Conservation (phyloP, 768 basidiomycete genomes). For the Tricholoma sp. region DNA sequence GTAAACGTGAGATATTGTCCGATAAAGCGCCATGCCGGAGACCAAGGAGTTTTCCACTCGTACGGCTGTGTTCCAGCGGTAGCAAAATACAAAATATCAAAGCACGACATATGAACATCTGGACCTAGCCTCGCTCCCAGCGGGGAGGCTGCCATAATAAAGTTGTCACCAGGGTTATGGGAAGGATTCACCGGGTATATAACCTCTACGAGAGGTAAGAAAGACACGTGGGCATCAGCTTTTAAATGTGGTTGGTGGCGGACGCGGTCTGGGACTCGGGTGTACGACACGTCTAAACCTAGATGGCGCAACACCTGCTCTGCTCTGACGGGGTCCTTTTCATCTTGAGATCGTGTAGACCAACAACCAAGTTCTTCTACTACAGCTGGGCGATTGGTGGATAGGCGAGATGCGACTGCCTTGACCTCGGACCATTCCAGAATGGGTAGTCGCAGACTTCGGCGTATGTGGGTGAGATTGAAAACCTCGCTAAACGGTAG, state of each 20-base stretch:
- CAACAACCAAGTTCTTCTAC: slow-evolving; percentile 26
- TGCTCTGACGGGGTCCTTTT: slow-evolving; percentile 20
- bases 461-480: slow-evolving; percentile 33
- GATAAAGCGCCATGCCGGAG: slow-evolving; percentile 38
- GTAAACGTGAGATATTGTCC: slow-evolving; percentile 34
- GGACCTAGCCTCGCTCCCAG: slow-evolving; percentile 21
- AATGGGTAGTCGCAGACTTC: slow-evolving; percentile 32
- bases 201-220: slow-evolving; percentile 25
- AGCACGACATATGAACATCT: slow-evolving; percentile 27
- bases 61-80: slow-evolving; percentile 22
- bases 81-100: slow-evolving; percentile 30
- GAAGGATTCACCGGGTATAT: slow-evolving; percentile 22
- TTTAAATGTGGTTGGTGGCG: slow-evolving; percentile 17
- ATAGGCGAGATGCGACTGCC: slow-evolving; percentile 18
- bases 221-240: slow-evolving; percentile 20
- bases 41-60: slow-evolving; percentile 33
- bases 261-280: slow-evolving; percentile 23
- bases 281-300: slow-evolving; percentile 32
- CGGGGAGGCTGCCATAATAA: slow-evolving; percentile 19
- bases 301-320: slow-evolving; percentile 25
- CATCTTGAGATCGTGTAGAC: slow-evolving; percentile 22
- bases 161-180: slow-evolving; percentile 16
- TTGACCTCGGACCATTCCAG: slow-evolving; percentile 50
- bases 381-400: slow-evolving; percentile 8
- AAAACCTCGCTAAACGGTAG: slow-evolving; percentile 40